Evolutionary conservation across 768 basidiomycete genomes (phyloP).

Genomic region (Tephrocybe sp.): DNA sequence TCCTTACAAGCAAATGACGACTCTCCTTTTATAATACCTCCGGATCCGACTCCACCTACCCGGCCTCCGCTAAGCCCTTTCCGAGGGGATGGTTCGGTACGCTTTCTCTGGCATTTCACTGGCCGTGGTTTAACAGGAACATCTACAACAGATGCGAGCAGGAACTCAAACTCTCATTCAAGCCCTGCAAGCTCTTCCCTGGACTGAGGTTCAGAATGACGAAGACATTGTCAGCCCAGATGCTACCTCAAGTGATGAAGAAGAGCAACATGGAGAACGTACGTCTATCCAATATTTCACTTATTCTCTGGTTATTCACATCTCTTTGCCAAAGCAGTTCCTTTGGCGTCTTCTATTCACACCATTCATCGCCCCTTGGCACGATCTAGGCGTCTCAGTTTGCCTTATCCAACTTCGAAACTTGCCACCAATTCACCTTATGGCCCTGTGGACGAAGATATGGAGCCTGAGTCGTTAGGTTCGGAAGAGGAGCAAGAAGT

Average conservation of each 20-base stretch:
- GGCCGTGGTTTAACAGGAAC: slow-evolving; percentile 12
- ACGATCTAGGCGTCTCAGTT: slow-evolving; percentile 49
- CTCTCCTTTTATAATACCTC: slow-evolving; percentile 67
- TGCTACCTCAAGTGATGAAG: slow-evolving; percentile 59
- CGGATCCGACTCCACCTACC: slow-evolving; percentile 53
- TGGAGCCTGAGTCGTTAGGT: slow-evolving; percentile 31
- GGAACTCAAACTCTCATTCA: slow-evolving; percentile 90
- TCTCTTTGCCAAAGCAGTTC: slow-evolving; percentile 30
- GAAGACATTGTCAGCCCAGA: slow-evolving; percentile 52
- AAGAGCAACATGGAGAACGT: slow-evolving; percentile 46
- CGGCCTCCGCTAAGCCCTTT: slow-evolving; percentile 51
- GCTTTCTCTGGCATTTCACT: slow-evolving; percentile 24
- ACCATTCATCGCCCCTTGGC: slow-evolving; percentile 82
- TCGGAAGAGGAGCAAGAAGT: slow-evolving; percentile 53
- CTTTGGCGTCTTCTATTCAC: slow-evolving; percentile 82
- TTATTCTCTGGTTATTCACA: slow-evolving; percentile 3
- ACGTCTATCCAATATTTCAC: slow-evolving; percentile 11
- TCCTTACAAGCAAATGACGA: slow-evolving; percentile 25
- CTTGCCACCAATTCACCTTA: slow-evolving; percentile 17
- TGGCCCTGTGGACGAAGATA: slow-evolving; percentile 30
- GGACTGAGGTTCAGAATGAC: slow-evolving; percentile 69
- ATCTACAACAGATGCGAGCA: slow-evolving; percentile 63
- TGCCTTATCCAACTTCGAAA: slow-evolving; percentile 15
- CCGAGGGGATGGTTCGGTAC: slow-evolving; percentile 68
- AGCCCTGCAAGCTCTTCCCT: slow-evolving; percentile 82